phyloP scores from a whole-genome alignment of 352 stramenopile species.

The Pythium oligandrum region DNA sequence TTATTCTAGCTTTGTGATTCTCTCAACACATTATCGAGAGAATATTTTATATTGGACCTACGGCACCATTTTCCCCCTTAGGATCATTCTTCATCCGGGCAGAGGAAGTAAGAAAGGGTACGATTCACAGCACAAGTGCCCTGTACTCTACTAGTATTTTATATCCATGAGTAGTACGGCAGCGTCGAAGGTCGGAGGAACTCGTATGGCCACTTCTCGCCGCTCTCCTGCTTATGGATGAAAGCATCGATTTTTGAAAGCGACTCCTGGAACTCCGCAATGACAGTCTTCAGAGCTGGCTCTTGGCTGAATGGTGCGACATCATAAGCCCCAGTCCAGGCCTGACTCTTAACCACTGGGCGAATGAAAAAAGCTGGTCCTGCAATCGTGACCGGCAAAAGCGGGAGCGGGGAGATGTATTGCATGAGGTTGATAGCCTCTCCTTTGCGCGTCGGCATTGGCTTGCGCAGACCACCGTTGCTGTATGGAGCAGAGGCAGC shows the following conservation, averaged over 20 bases:
- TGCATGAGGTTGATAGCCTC: conserved; percentile 6
- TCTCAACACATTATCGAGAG: too few relatives aligned
- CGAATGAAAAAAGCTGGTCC: conserved; percentile 3
- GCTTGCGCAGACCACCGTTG: conserved; percentile 13
- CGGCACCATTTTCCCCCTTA: too few relatives aligned
- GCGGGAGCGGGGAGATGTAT: background rate
- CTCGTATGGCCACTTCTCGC: conserved; percentile 1
- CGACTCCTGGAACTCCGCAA: background rate
- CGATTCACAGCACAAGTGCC: too few relatives aligned
- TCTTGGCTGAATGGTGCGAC: conserved; percentile 1
- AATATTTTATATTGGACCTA: too few relatives aligned
- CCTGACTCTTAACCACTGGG: conserved; percentile 2
- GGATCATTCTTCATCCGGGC: too few relatives aligned
- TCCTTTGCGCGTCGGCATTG: conserved; percentile 6
- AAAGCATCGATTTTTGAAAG: conserved; percentile 1
- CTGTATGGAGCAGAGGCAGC: conserved; percentile 10
- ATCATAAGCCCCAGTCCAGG: conserved; percentile 4
- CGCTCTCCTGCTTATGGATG: background rate
- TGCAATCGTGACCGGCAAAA: background rate
- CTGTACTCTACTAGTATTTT: background rate
- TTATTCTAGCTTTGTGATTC: too few relatives aligned
- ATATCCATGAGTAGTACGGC: conserved; percentile 1
- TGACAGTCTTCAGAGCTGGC: background rate
- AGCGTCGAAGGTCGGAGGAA: conserved; percentile 1
- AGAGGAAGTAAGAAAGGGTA: too few relatives aligned